A percentile compares a stretch with the other conserved stretches of the same genome.
Evolutionary conservation across 768 basidiomycete genomes (phyloP).

Genomic region (Macrolepiota albuminosa): DNA sequence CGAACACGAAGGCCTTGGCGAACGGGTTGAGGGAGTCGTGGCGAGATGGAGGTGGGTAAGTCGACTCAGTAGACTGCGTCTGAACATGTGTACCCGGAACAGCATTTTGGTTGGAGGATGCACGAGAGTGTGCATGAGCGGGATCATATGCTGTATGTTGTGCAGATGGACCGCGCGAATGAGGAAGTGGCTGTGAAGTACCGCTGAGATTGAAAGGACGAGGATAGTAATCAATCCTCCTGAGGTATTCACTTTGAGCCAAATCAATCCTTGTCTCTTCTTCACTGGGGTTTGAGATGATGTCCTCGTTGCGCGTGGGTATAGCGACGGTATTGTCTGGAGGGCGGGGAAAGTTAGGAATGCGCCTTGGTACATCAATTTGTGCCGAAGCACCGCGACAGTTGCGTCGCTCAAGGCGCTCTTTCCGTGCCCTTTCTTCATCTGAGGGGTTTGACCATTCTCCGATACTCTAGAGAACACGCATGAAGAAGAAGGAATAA

Average conservation of each 20-base stretch:
- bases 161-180: conserved; percentile 60
- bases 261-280: conserved; percentile 42
- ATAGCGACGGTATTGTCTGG: conserved; percentile 46
- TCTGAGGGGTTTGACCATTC: conserved; percentile 92
- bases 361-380: conserved; percentile 59
- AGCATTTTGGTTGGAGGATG: conserved; percentile 32
- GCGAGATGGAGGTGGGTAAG: conserved; percentile 20
- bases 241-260: conserved; percentile 38
- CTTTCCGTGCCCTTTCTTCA: conserved; percentile 75
- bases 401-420: conserved; percentile 58
- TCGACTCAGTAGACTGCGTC: conserved; percentile 19
- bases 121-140: conserved; percentile 60
- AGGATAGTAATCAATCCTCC: conserved; percentile 38
- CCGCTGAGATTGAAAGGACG: conserved; percentile 40
- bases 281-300: conserved; percentile 86
- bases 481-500: conserved; percentile 9
- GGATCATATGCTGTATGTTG: conserved; percentile 60
- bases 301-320: conserved; percentile 44
- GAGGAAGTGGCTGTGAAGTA: conserved; percentile 50
- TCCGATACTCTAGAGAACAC: conserved; percentile 60
- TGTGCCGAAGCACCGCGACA: conserved; percentile 45
- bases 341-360: conserved; percentile 79
- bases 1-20: conserved; percentile 85
- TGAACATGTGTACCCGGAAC: conserved; percentile 12
- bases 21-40: conserved; percentile 62